A percentile compares a stretch with the other conserved stretches of the same genome.
These are phyloP conservation scores for Eucalyptus curtisii DNA, from an alignment of 345 rosid species.

Conservation along the genomic window DNA sequence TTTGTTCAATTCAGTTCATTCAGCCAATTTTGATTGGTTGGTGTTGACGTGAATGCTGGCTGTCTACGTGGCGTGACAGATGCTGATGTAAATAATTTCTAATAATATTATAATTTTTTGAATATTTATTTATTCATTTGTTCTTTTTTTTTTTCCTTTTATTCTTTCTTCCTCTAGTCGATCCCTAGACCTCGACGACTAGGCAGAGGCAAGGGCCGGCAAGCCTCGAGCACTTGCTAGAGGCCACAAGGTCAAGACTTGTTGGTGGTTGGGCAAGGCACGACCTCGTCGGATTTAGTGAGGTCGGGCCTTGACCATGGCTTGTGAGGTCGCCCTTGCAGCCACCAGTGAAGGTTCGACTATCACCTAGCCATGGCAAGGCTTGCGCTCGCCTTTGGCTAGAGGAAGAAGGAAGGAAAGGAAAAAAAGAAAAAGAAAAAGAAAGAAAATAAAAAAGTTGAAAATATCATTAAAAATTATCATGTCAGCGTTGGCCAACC, in stretches of 20 bases:
- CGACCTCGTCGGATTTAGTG: fast-evolving
- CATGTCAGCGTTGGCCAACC: fast-evolving
- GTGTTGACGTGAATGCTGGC: fast-evolving
- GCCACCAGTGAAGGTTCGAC: fast-evolving
- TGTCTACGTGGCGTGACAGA: fast-evolving
- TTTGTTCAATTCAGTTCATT: fast-evolving
- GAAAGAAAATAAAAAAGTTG: fast-evolving
- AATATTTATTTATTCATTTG: too few species aligned
- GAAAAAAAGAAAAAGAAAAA: fast-evolving
- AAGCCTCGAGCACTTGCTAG: fast-evolving
- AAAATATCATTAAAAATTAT: too few species aligned
- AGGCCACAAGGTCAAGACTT: too few species aligned
- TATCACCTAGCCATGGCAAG: fast-evolving
- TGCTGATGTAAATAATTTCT: fast-evolving
- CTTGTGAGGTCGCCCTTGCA: fast-evolving
- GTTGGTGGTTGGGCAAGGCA: fast-evolving
- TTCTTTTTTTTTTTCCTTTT: too few species aligned
- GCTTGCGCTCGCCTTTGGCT: fast-evolving
- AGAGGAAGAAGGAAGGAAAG: too few species aligned
- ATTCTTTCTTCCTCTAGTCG: too few species aligned
- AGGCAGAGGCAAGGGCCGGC: fast-evolving
- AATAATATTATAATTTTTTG: too few species aligned
- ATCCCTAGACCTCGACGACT: fast-evolving
- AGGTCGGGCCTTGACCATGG: too few species aligned
- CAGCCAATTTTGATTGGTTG: fast-evolving